Evolutionary conservation across 805 yeast species (phyloP).

Genomic region (Starmerella geochares): DNA sequence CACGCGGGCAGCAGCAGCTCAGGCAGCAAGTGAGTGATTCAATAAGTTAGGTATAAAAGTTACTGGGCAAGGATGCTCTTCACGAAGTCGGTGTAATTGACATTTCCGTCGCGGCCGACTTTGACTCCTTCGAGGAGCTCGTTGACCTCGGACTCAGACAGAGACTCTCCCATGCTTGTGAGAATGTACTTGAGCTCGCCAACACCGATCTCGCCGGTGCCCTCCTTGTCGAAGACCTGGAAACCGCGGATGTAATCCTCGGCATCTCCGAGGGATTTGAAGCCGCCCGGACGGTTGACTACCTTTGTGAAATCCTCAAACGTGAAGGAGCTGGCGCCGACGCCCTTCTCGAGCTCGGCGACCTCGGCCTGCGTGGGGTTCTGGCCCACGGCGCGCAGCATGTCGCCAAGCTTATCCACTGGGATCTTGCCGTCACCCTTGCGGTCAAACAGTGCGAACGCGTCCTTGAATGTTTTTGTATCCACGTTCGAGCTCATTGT

Average conservation of each 20-base stretch:
- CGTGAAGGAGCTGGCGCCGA: constrained; percentile 40
- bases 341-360: constrained; percentile 42
- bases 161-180: constrained; percentile 91
- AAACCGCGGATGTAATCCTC: constrained; percentile 90
- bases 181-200: constrained; percentile 93
- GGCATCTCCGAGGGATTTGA: constrained; percentile 77
- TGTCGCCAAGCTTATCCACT: constrained; percentile 74
- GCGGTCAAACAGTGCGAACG: constrained; percentile 92
- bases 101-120: constrained; percentile 86
- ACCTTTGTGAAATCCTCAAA: constrained; percentile 67
- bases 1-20: too few species aligned
- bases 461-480: constrained; percentile 62
- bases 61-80: constrained; percentile 86
- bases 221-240: constrained; percentile 95
- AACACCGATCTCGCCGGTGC: constrained; percentile 90
- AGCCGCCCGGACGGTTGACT: constrained; percentile 67
- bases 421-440: constrained; percentile 91
- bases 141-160: constrained; percentile 83
- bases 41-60: constrained; percentile 11
- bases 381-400: constrained; percentile 94
- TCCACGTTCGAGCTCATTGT: constrained; percentile 25
- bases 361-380: constrained; percentile 93
- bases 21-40: too few species aligned
- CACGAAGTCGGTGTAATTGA: constrained; percentile 86
- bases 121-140: constrained; percentile 92